Evolutionary conservation across 495 filamentous ascomycete genomes (phyloP), one percentile per base, ranked within the genome.

Genomic region (Trichoderma virens): DNA sequence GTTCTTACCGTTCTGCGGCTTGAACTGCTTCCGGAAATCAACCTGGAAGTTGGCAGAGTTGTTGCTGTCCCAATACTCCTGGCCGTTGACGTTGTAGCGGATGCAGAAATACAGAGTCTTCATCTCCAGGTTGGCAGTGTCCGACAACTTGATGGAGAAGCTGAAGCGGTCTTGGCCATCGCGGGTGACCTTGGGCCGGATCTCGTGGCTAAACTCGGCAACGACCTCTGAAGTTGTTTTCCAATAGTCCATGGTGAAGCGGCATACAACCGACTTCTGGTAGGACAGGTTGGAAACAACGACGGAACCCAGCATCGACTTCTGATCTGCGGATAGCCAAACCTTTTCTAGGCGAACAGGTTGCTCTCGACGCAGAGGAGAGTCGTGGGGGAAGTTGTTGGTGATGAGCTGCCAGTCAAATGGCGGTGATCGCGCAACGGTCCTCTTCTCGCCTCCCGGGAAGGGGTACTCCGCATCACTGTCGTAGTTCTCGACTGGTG

Each of bases 231-330:
- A 98, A 3, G 92, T 93, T 0, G 94, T 98, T 78, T 93, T 95
- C 94, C 94, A 98, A 72, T 93, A 92, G 74, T 98, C 94, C 63
- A 98, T 84, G 0, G 95, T 98, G 72, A 98, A 98, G 31, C 94
- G 85, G 73, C 91, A 92, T 25, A 88, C 85, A 43, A 98, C 93
- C 11, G 78, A 72, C 73, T 98, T 98, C 51, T 96, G 86, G 77
- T 94, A 98, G 0, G 92, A 85, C 23, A 98, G 75, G 73, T 98
- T 98, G 68, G 89, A 87, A 62, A 93, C 92, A 23, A 87, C 90
- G 27, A 95, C 83, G 20, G 84, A 86, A 14, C 94, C 95, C 64
- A 96, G 79, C 68, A 98, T 75, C 23, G 80, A 90, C 72, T 90
- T 92, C 69, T 93, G 90, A 73, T 98, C 93, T 11, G 81, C 75